Conservation (phyloP, 2,329 filamentous ascomycete genomes). For the Apiospora kogelbergensis region DNA sequence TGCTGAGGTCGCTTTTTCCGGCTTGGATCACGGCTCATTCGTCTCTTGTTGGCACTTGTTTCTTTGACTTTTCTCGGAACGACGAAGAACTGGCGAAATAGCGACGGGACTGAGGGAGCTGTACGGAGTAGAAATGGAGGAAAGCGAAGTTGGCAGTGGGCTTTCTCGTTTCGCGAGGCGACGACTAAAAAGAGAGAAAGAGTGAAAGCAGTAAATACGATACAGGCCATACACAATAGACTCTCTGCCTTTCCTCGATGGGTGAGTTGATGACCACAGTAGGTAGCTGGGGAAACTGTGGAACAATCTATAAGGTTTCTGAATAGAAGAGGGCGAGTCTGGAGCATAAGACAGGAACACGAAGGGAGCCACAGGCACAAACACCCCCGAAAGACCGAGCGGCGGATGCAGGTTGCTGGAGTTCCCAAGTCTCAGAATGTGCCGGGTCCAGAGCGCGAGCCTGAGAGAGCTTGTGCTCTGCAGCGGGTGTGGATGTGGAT, state of each 20-base stretch:
- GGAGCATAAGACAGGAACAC: constrained; percentile 5
- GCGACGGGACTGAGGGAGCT: neutral
- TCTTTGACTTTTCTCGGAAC: neutral
- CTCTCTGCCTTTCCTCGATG: constrained; percentile 1
- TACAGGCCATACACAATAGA: neutral
- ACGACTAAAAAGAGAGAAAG: neutral
- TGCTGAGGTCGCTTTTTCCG: neutral
- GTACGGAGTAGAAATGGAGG: neutral
- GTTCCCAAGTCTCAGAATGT: constrained; percentile 6
- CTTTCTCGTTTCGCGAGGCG: neutral
- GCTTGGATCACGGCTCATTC: neutral
- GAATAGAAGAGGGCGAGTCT: neutral
- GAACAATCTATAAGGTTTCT: constrained; percentile 7
- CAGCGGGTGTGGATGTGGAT: neutral
- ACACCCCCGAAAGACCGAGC: neutral
- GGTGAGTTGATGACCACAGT: neutral
- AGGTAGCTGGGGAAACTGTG: constrained; percentile 1
- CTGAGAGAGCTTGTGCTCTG: neutral
- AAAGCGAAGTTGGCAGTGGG: neutral
- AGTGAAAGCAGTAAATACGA: neutral
- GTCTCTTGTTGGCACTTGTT: neutral
- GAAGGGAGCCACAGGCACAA: constrained; percentile 3
- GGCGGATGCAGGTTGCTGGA: neutral
- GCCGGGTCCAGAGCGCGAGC: neutral
- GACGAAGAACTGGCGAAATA: neutral